A percentile compares a stretch with the other conserved stretches of the same genome.
These are phyloP conservation scores for barley (Hordeum vulgare) DNA, from an alignment of 176 grass and related monocot species.

Conservation along the genomic window MorexV3_pseudomolecules_assembly NC_058522.1:552818413-552818912, in stretches of 20 bases:
- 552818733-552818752: conserved; percentile 39
- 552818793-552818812: conserved; percentile 58
- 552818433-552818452: conserved; percentile 55
- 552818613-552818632: conserved; percentile 43
- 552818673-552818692: conserved; percentile 76
- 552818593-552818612: conserved; percentile 26
- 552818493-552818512: conserved; percentile 69
- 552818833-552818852: conserved; percentile 55
- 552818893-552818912: conserved; percentile 79
- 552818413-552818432: conserved; percentile 90
- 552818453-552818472: conserved; percentile 81
- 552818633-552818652: conserved; percentile 86
- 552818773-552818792: conserved; percentile 68
- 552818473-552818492: conserved; percentile 49
- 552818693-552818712: conserved; percentile 53
- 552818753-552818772: conserved; percentile 56
- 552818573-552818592: conserved; percentile 64
- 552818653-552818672: conserved; percentile 81
- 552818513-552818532: conserved; percentile 64
- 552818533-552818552: conserved; percentile 78
- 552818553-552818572: conserved; percentile 81
- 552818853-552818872: conserved; percentile 88
- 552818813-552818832: conserved; percentile 45
- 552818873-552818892: conserved; percentile 78
- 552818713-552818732: conserved; percentile 51